phyloP scores from a whole-genome alignment of 371 early-diverging fungal genomes.

The Rhizopus microsporus region DNA sequence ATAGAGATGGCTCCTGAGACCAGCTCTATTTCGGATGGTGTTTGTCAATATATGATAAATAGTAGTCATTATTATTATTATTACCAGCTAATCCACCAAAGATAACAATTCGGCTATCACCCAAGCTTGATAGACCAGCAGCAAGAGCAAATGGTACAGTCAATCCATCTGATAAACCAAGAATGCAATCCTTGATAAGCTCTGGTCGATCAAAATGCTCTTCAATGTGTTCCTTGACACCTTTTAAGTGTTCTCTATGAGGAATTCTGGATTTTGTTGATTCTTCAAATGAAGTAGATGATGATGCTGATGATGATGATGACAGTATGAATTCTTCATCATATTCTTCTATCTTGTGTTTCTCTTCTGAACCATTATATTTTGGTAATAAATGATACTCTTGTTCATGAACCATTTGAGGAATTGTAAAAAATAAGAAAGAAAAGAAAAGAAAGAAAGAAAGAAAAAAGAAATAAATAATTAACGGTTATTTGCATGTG shows the following conservation, averaged over 20 bases:
- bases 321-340: constrained; percentile 20
- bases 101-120: constrained; percentile 63
- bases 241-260: constrained; percentile 28
- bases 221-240: constrained; percentile 52
- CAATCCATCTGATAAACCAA: constrained; percentile 72
- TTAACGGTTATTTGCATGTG: not conserved
- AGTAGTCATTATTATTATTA: not conserved
- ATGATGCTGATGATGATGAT: not conserved
- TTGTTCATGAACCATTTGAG: constrained; percentile 1
- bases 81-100: constrained; percentile 68
- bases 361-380: not conserved
- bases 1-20: constrained; percentile 70
- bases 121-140: constrained; percentile 67
- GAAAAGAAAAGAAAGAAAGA: constrained; percentile 1
- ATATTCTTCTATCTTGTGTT: not conserved
- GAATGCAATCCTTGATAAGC: constrained; percentile 65
- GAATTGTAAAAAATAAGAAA: not conserved
- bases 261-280: constrained; percentile 29
- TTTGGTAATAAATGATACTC: constrained; percentile 14
- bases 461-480: not conserved
- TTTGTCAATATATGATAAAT: not conserved
- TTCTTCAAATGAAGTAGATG: constrained; percentile 1
- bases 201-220: constrained; percentile 68
- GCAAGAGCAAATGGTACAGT: constrained; percentile 80
- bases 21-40: constrained; percentile 43